Evolutionary conservation across 179 eudicot species (phyloP).

Genomic region (Beta corolliflora): DNA sequence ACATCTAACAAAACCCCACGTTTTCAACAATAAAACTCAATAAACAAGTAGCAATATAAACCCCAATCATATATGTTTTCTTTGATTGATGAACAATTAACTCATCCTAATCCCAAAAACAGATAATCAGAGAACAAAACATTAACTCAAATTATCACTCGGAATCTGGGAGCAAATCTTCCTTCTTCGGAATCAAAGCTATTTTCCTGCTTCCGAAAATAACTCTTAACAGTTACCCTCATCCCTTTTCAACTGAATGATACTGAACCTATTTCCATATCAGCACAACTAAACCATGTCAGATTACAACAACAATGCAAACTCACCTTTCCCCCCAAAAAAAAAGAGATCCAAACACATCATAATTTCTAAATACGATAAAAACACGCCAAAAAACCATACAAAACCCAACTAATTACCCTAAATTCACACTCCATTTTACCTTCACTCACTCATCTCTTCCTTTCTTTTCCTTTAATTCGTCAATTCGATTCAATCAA

Average conservation of each 20-base stretch:
- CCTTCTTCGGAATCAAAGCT: too few relatives aligned
- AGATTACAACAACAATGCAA: neutral
- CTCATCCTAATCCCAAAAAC: neutral
- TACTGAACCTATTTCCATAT: neutral
- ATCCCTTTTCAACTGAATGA: neutral
- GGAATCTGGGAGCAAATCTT: too few relatives aligned
- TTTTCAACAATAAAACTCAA: neutral
- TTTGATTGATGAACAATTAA: neutral
- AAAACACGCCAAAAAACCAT: neutral
- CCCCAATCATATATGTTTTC: neutral
- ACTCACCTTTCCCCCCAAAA: neutral
- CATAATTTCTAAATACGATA: too few relatives aligned
- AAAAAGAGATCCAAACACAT: neutral
- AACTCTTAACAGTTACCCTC: neutral
- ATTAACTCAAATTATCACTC: neutral
- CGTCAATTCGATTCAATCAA: neutral
- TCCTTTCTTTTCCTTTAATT: neutral
- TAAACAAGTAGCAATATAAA: neutral
- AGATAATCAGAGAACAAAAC: neutral
- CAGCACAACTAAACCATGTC: neutral
- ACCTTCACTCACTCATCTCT: too few relatives aligned
- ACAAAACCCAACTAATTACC: neutral
- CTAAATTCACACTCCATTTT: neutral
- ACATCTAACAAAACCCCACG: neutral
- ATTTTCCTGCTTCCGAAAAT: neutral